Percentiles rank a stretch among this genome's conserved stretches.
These are phyloP conservation scores for Bryoerythrophyllum caledonicum DNA, from an alignment of 225 moss, liverwort and hornwort genomes.

Conservation along the genomic window DNA sequence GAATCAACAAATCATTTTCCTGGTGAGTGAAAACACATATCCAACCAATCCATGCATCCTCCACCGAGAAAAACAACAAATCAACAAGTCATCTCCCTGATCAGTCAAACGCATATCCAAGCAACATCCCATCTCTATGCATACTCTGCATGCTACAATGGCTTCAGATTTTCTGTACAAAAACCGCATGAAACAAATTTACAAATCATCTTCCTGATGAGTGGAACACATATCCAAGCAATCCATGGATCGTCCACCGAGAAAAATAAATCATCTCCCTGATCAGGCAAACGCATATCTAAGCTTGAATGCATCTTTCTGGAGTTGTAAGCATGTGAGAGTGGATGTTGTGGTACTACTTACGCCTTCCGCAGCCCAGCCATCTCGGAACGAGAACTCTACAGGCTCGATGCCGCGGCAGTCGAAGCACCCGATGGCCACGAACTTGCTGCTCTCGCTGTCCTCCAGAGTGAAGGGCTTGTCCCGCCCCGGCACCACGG, in stretches of 20 bases:
- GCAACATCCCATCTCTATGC: not conserved
- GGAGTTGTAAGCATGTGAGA: not conserved
- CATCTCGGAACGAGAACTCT: conserved; percentile 88
- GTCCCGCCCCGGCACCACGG: conserved; percentile 70
- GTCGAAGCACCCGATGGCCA: conserved; percentile 82
- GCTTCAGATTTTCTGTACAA: not conserved
- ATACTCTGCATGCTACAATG: not conserved
- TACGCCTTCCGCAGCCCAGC: conserved; percentile 96
- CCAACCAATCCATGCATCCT: conserved; percentile 4
- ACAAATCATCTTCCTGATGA: not conserved
- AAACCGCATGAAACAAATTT: too few relatives aligned
- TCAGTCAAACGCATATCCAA: not conserved
- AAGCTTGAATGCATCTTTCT: too few relatives aligned
- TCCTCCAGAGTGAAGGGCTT: conserved; percentile 84
- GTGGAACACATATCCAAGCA: not conserved
- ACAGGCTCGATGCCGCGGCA: conserved; percentile 84
- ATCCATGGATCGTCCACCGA: not conserved
- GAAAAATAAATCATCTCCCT: too few relatives aligned
- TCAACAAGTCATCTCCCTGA: too few relatives aligned
- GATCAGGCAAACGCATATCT: too few relatives aligned
- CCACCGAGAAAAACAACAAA: too few relatives aligned
- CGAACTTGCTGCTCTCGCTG: conserved; percentile 76
- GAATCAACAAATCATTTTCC: not conserved
- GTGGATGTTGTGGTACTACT: conserved; percentile 5
- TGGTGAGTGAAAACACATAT: not conserved